Conservation (phyloP, 108 stramenopile genomes). For the Skeletonema marinoi region DNA sequence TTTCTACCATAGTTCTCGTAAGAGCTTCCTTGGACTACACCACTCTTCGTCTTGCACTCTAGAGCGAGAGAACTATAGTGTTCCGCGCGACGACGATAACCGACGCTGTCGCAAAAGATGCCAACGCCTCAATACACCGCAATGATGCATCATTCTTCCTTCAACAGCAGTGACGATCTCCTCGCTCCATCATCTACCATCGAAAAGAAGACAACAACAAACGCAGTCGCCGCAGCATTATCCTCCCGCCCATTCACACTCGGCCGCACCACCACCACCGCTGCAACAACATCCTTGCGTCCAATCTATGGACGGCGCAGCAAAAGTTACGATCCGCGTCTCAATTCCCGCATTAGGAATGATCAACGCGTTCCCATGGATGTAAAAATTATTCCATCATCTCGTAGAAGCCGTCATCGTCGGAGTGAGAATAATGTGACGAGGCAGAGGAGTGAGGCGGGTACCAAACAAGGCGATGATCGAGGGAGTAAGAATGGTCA, state of each 20-base stretch:
- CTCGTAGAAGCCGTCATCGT: not conserved
- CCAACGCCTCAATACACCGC: not conserved
- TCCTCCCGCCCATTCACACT: not conserved
- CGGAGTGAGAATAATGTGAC: not conserved
- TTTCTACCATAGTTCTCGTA: not conserved
- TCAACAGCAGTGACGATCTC: not conserved
- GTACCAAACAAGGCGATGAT: not conserved
- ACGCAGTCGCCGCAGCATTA: too few species aligned
- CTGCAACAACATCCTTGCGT: not conserved
- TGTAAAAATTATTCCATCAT: not conserved
- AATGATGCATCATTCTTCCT: not conserved
- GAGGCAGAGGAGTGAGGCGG: not conserved
- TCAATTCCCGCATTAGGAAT: not conserved
- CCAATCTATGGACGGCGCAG: not conserved
- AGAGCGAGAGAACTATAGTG: not conserved
- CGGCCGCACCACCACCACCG: not conserved
- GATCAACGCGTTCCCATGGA: not conserved
- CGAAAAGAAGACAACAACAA: not conserved
- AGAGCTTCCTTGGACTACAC: not conserved
- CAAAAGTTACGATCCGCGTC: not conserved
- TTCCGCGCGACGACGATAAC: too few species aligned
- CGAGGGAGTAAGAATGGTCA: too few species aligned
- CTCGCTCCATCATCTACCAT: not conserved
- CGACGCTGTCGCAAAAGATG: not conserved
- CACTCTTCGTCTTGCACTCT: not conserved